Base-by-base conservation (phyloP, 345 rosid species). In the Carallia pectinifolia region DNA sequence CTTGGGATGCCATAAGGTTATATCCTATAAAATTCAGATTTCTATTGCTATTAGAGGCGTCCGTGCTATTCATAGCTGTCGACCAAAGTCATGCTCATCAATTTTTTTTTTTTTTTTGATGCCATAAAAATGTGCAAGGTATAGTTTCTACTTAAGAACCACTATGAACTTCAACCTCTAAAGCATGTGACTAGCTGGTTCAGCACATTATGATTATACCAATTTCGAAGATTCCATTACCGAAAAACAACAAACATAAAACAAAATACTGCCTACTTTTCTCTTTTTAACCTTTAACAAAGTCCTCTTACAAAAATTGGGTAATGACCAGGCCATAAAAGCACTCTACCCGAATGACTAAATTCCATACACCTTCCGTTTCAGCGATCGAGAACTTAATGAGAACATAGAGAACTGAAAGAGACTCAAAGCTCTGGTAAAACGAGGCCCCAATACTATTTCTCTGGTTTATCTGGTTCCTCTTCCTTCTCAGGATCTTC, bases 401-500 rank as follows among this genome's bases (percentile, higher is more conserved):
- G 67, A 62, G n/a, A 48, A 74, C 67, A 48, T 53, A 68, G 68
- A 69, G 74, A 77, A 81, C 64, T 76, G 60, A 55, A 34, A 33
- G 23, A 53, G 17, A 69, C 44, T 67, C 23, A 38, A 77, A 48
- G 78, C 54, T 64, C 40, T 15, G 4, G 34, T 66, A 47, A 16
- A 15, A 6, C 29, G 12, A 23, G 9, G 59, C 34, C 15, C 53
- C 30, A 62, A 69, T 81, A 81, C 71, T 78, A 77, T 30, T 81
- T 62, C 5, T 79, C 81, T 6, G 82, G 82, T 58, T 68, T 62
- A 19, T 62, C 70, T 4, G 78, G 73, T 6, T 69, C 74, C 18
- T 88, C 87, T 73, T 85, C 88, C 59, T 86, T 75, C 50, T 84
- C 92, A n/a, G 88, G 85, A 37, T 83, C 79, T 65, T 79, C 83